Base-by-base conservation (phyloP, 1,284 basidiomycete genomes). In the Cystobasidiaceae sp. region DNA sequence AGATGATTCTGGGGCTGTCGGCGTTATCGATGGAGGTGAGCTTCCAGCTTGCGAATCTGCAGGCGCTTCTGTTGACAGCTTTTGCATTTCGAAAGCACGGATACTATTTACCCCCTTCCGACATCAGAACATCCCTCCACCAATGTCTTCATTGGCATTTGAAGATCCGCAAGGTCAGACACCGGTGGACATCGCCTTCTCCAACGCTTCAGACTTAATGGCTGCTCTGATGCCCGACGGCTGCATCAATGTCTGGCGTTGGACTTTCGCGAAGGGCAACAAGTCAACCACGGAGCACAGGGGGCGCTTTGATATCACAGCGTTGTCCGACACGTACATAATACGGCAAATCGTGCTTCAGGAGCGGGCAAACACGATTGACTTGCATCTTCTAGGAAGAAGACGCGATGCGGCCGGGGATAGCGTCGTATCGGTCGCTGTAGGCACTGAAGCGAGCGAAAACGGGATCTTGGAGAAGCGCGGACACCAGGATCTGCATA, bases 91-190 rank as follows among this genome's bases (percentile, higher is more conserved):
- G n/a, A 66, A 68, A 93, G 87, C 83, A 2, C 80, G 80, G 17
- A 79, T 91, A 50, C 82, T 93, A 3, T 79, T 97, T 44, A 98
- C 94, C 0, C 89, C 94, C 3, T 97, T 98, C 81, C 83, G 93
- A 34, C 84, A 85, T 3, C 90, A 96, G 78, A 97, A 94, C 74
- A 84, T 94, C 1, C 94, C 94, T 3, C 94, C 94, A 19, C 96
- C 94, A 0, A 96, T 97, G 93, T 88, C 86, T 0, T 86, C 91
- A 0, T 81, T 59, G 15, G 28, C 34, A 28, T 19, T 61, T 7
- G 37, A 27, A 45, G 28, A 33, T 8, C 27, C 59, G 6, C 11
- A 30, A 9, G 43, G 32, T 15, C 76, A 68, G 71, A 74, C 83
- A 0, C 89, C 90, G 0, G 76, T 86, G 2, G 86, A 93, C 74